Conservation (phyloP, 2,329 filamentous ascomycete genomes). For the Cladosporium sp. region DNA sequence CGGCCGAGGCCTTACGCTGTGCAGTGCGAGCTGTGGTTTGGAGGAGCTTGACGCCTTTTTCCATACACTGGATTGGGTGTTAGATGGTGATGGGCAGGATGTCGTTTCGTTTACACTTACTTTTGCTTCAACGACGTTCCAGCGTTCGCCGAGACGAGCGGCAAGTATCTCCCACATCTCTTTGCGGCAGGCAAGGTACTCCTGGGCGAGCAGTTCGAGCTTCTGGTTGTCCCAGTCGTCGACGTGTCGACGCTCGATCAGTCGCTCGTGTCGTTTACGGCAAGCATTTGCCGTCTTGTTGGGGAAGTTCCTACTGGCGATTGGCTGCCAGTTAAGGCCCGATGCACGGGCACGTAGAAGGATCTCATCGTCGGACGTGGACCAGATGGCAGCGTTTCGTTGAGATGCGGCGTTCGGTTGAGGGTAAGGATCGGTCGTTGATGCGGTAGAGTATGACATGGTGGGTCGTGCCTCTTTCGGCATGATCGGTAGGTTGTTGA, state of each 20-base stretch:
- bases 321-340: conserved; percentile 81
- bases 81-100: conserved; percentile 14
- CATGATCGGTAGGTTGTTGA: conserved; percentile 40
- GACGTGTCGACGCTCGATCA: conserved; percentile 72
- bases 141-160: conserved; percentile 56
- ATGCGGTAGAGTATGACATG: conserved; percentile 29
- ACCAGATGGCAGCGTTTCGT: conserved; percentile 60
- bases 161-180: conserved; percentile 81
- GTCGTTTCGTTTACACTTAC: conserved; percentile 51
- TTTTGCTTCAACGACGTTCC: conserved; percentile 76
- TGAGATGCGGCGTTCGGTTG: conserved; percentile 33
- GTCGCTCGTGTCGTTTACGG: conserved; percentile 81
- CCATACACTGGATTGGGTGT: conserved; percentile 65
- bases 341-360: conserved; percentile 70
- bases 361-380: conserved; percentile 69
- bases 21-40: conserved; percentile 68
- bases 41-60: conserved; percentile 78
- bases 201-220: conserved; percentile 70
- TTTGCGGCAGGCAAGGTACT: conserved; percentile 76
- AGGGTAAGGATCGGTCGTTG: conserved; percentile 36
- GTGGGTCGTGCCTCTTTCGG: conserved; percentile 44
- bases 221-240: conserved; percentile 79
- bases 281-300: conserved; percentile 78
- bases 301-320: conserved; percentile 74
- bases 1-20: conserved; percentile 61